Conservation (phyloP, 2,329 filamentous ascomycete genomes). For the Chaetomiaceae sp. region DNA sequence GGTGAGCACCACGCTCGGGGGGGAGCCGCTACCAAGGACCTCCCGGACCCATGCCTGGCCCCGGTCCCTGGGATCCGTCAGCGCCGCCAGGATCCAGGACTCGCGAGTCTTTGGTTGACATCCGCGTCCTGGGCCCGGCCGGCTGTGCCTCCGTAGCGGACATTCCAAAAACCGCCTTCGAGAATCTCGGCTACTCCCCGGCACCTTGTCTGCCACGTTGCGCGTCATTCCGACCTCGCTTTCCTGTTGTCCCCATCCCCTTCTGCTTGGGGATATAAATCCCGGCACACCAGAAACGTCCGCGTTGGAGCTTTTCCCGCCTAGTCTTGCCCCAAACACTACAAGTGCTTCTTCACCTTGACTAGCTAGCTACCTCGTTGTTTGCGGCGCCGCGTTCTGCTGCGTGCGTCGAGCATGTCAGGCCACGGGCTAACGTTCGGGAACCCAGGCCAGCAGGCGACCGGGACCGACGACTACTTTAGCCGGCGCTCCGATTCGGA, state of each 20-base stretch:
- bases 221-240: no score
- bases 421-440: conserved; percentile 34
- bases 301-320: background rate
- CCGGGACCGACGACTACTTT: conserved; percentile 29
- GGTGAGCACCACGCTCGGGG: conserved; percentile 8
- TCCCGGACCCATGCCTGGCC: conserved; percentile 16
- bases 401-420: conserved; percentile 22
- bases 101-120: conserved; percentile 13
- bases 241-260: no score
- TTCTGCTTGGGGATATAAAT: background rate
- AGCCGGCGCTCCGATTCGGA: conserved; percentile 44
- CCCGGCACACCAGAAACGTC: background rate
- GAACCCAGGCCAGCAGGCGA: conserved; percentile 30
- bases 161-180: background rate
- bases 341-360: background rate
- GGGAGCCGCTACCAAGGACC: conserved; percentile 10
- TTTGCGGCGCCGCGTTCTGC: conserved; percentile 12
- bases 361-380: background rate
- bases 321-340: background rate
- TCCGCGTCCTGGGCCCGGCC: background rate
- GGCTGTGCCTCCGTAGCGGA: conserved; percentile 7
- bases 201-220: conserved; percentile 1
- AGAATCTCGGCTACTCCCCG: background rate
- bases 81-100: conserved; percentile 14
- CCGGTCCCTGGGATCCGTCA: conserved; percentile 19